Percentiles rank a stretch among this genome's conserved stretches.
Conservation (phyloP, 164 flowering plant genomes). For the Vitis rotundifolia region DNA sequence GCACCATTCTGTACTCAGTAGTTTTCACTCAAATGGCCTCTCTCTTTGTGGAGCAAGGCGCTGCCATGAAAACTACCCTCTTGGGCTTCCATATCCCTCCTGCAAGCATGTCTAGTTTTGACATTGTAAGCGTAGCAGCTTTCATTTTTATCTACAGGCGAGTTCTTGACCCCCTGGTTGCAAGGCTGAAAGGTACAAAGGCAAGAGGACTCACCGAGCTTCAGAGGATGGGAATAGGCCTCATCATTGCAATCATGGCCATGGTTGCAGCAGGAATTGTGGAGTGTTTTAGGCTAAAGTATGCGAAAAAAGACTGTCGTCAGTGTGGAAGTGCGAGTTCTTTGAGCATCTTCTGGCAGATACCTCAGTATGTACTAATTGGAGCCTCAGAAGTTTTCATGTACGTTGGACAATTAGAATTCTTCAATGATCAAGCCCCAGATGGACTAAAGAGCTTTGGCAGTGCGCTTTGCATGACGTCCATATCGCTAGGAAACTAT, state of each 20-base stretch:
- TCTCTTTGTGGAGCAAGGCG: slow-evolving; percentile 78
- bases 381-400: slow-evolving; percentile 86
- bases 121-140: slow-evolving; percentile 57
- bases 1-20: slow-evolving; percentile 68
- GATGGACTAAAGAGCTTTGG: slow-evolving; percentile 78
- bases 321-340: slow-evolving; percentile 35
- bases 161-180: slow-evolving; percentile 45
- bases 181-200: slow-evolving; percentile 15
- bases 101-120: slow-evolving; percentile 77
- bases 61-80: slow-evolving; percentile 52
- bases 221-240: slow-evolving; percentile 75
- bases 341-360: slow-evolving; percentile 77
- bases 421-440: slow-evolving; percentile 71
- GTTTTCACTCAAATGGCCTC: slow-evolving; percentile 82
- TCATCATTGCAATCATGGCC: slow-evolving; percentile 52
- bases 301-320: slow-evolving; percentile 22
- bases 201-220: slow-evolving; percentile 54
- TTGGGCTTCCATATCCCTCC: slow-evolving; percentile 57
- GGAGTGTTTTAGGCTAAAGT: slow-evolving; percentile 45
- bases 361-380: slow-evolving; percentile 62
- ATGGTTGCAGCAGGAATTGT: slow-evolving; percentile 61
- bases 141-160: slow-evolving; percentile 57
- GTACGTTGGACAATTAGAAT: slow-evolving; percentile 77
- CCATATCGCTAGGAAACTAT: slow-evolving; percentile 67
- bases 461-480: slow-evolving; percentile 69